Percentiles rank a stretch among this genome's conserved stretches.
phyloP scores from a whole-genome alignment of 2,329 filamentous ascomycete species.

The Sporothrix pseudoabietina region DNA sequence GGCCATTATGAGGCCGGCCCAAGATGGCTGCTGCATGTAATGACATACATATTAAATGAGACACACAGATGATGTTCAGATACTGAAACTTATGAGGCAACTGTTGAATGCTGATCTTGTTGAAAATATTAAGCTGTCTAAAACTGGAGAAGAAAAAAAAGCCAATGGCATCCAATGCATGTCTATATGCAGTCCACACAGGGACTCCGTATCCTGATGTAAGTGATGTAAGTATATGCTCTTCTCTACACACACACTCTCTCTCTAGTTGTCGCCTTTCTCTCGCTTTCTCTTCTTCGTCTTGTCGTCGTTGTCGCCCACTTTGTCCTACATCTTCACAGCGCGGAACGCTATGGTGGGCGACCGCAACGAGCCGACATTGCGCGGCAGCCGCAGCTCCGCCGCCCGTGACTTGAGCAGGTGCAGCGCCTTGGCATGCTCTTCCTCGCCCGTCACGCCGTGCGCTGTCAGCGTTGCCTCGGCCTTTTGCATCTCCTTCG shows the following conservation, averaged over 20 bases:
- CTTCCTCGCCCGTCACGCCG: conserved; percentile 40
- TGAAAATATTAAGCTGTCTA: conserved; percentile 18
- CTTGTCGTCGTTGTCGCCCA: background rate
- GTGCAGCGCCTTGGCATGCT: conserved; percentile 61
- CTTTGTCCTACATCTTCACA: conserved; percentile 48
- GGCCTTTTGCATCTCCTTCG: conserved; percentile 50
- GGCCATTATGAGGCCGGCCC: background rate
- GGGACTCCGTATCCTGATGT: conserved; percentile 3
- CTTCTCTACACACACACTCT: background rate
- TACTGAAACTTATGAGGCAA: background rate
- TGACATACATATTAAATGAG: conserved; percentile 7
- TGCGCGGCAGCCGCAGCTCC: conserved; percentile 81
- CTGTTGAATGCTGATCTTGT: background rate
- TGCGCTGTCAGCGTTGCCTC: conserved; percentile 37
- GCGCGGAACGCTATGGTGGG: conserved; percentile 68
- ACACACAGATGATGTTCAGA: background rate
- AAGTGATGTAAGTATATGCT: background rate
- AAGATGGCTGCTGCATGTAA: background rate
- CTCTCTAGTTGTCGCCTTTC: background rate
- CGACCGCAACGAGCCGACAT: conserved; percentile 66
- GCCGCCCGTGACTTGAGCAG: conserved; percentile 78
- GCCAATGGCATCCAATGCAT: conserved; percentile 10
- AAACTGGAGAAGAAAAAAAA: background rate
- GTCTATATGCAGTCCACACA: conserved; percentile 20
- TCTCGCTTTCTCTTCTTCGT: background rate